phyloP scores from a whole-genome alignment of 1,139 yeast species.

The Blastobotrys apis region DNA sequence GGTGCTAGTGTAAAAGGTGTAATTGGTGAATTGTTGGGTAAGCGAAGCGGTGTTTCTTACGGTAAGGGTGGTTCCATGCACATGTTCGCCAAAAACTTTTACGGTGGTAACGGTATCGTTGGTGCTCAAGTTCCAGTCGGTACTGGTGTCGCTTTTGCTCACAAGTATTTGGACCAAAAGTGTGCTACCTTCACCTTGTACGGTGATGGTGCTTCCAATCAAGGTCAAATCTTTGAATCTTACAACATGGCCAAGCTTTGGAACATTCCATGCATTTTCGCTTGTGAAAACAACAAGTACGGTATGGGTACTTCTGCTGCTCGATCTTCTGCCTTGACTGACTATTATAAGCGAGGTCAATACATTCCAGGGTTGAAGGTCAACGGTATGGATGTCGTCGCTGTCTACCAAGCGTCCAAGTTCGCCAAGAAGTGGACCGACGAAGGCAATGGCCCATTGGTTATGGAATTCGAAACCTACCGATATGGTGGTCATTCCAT shows the following conservation, averaged over 20 bases:
- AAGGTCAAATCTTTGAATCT: conserved; percentile 97
- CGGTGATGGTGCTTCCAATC: conserved; percentile 99
- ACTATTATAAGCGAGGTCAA: conserved; percentile 98
- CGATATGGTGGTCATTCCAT: conserved; percentile 99
- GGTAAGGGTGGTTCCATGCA: conserved; percentile 99
- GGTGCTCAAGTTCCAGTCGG: conserved; percentile 99
- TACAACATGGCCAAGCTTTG: conserved; percentile 99
- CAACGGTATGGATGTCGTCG: conserved; percentile 97
- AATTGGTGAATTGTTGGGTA: conserved; percentile 95
- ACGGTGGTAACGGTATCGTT: conserved; percentile 99
- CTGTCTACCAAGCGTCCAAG: conserved; percentile 92
- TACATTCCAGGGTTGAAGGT: conserved; percentile 97
- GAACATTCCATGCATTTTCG: conserved; percentile 91
- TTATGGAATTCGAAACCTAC: conserved; percentile 94
- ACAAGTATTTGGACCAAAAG: conserved; percentile 77
- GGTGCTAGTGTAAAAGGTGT: conserved; percentile 90
- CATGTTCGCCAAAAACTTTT: conserved; percentile 91
- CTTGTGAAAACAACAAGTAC: conserved; percentile 98
- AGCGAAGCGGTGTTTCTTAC: conserved; percentile 87
- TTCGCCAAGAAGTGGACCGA: conserved; percentile 96
- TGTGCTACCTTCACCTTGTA: conserved; percentile 81
- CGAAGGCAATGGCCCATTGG: conserved; percentile 92
- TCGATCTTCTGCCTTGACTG: conserved; percentile 94
- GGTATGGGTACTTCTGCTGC: conserved; percentile 99
- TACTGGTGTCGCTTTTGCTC: conserved; percentile 95